These are phyloP conservation scores for Neospermospora avenae DNA, from an alignment of 2,329 filamentous ascomycete genomes.

Conservation along the genomic window DNA sequence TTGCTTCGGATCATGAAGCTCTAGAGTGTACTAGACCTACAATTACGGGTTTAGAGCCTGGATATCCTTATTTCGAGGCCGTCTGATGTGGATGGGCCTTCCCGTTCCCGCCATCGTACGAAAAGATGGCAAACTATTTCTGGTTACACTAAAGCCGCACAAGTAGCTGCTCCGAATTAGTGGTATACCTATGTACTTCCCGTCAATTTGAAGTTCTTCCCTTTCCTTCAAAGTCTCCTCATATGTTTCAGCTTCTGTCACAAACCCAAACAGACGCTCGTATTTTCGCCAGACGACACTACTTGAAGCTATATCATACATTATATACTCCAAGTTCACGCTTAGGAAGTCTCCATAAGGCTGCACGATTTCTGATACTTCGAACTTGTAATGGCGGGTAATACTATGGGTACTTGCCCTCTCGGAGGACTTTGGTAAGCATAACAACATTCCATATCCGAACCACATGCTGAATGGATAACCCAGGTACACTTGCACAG, in stretches of 20 bases:
- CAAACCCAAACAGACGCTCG: too few species aligned
- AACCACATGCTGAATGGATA: background rate
- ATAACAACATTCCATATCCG: background rate
- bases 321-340: background rate
- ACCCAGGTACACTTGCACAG: conserved; percentile 19
- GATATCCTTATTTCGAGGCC: background rate
- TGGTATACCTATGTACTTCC: background rate
- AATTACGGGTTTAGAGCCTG: background rate
- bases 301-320: background rate
- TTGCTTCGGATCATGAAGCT: background rate
- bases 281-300: background rate
- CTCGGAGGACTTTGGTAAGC: conserved; percentile 2
- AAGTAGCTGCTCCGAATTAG: background rate
- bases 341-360: background rate
- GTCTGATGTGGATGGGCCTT: background rate
- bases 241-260: background rate
- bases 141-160: background rate
- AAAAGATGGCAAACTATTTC: background rate
- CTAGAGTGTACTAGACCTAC: background rate
- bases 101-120: background rate
- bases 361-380: background rate
- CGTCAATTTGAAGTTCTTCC: too few species aligned
- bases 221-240: background rate
- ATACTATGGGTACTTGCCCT: conserved; percentile 1
- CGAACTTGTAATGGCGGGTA: background rate